Base-by-base conservation (phyloP, 345 rosid species). In the Kernera saxatilis region DNA sequence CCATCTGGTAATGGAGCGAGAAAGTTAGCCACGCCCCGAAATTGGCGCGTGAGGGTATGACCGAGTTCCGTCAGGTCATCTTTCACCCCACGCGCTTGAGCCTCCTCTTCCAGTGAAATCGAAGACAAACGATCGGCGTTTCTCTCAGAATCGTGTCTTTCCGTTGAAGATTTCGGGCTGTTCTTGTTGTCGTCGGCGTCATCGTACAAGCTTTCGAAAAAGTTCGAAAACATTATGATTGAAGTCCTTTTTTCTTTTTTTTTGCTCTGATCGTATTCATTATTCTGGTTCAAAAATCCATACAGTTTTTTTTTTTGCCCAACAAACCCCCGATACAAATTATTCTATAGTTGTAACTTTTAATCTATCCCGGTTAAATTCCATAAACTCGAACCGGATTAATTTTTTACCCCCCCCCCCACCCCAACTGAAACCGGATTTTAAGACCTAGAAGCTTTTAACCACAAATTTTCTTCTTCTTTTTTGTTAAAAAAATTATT, bases 21-120 rank as follows among this genome's bases (percentile, higher is more conserved):
- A 77, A 94, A 89, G 69, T 91, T 89, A 21, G 99, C 98, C 15
- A 91, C 98, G 25, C 97, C 98, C 68, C 98, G 91, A 78, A 91
- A 82, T 53, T 86, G 90, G 52, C 91, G 89, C 19, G 85, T 76
- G 33, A 94, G 86, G 80, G 92, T 84, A 77, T 87, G 81, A 15
- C 88, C 83, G 59, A 91, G 82, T 81, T 89, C 96, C 37, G 92
- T 81, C 39, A 94, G 81, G 78, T 94, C 99, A 60, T 87, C 96
- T 67, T 86, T 88, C 62, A 91, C 87, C 56, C 97, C 98, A 17
- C 96, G 87, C 69, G 69, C 48, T 29, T 69, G 79, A 63, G 71
- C 66, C 69, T 76, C 71, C 26, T 76, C 75, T n/a, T 76, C 75
- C 54, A 30, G 79, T 37, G 71, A 55, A 8, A 55, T 41, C 48